These are phyloP conservation scores for Lipomyces mesembrius DNA, from an alignment of 805 yeast genomes.

Conservation along the genomic window DNA sequence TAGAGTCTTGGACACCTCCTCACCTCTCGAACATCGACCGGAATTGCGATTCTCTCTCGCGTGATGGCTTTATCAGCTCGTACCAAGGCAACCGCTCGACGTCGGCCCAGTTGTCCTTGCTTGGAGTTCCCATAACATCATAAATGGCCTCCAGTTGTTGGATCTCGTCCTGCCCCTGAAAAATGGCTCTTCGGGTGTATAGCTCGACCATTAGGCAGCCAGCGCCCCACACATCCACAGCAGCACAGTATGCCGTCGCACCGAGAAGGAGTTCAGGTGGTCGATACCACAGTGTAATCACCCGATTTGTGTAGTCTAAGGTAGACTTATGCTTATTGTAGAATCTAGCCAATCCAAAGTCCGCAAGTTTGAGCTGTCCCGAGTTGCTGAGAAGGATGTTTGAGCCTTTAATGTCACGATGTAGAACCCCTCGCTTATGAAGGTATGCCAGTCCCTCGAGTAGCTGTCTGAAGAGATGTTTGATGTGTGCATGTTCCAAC, in stretches of 20 bases:
- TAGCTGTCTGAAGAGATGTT: slow-evolving; percentile 79
- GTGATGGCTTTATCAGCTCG: slow-evolving; percentile 73
- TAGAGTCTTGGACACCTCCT: background rate
- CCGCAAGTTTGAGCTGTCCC: slow-evolving; percentile 88
- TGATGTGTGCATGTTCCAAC: slow-evolving; percentile 71
- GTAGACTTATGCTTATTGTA: slow-evolving; percentile 46
- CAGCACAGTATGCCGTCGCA: slow-evolving; percentile 85
- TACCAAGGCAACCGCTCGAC: slow-evolving; percentile 89
- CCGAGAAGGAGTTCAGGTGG: slow-evolving; percentile 95
- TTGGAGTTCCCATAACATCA: slow-evolving; percentile 86
- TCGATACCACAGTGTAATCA: slow-evolving; percentile 95
- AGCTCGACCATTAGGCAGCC: slow-evolving; percentile 89
- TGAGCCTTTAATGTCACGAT: slow-evolving; percentile 96
- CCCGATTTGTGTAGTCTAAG: slow-evolving; percentile 91
- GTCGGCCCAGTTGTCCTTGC: slow-evolving; percentile 72
- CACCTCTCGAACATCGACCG: slow-evolving; percentile 51
- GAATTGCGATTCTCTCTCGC: slow-evolving; percentile 46
- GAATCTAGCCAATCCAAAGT: slow-evolving; percentile 84
- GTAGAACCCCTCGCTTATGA: slow-evolving; percentile 66
- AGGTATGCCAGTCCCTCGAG: slow-evolving; percentile 80
- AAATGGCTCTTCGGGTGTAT: slow-evolving; percentile 72
- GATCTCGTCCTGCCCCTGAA: slow-evolving; percentile 88
- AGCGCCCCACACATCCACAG: slow-evolving; percentile 95
- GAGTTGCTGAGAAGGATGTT: slow-evolving; percentile 77
- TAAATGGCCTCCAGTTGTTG: slow-evolving; percentile 79